Conservation (phyloP, 2,329 filamentous ascomycete genomes). For the Neurospora sp. region DNA sequence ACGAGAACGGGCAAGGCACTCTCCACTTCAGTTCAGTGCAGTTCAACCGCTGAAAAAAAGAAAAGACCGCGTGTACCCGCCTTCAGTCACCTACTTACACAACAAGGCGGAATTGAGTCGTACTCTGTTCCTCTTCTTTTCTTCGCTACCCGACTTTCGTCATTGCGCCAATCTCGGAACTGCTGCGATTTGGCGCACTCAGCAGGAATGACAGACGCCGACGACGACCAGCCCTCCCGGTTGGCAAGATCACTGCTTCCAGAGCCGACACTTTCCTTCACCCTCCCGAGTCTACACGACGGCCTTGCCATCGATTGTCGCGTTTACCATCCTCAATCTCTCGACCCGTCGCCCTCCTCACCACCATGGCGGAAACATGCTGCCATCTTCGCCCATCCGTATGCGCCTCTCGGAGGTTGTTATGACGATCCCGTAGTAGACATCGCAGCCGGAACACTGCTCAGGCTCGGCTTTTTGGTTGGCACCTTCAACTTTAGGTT, state of each 20-base stretch:
- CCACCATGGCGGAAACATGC: constrained; percentile 38
- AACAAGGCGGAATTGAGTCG: not conserved
- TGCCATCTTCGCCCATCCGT: constrained; percentile 76
- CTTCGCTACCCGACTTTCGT: not conserved
- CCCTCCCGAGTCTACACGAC: constrained; percentile 78
- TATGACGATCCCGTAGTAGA: constrained; percentile 75
- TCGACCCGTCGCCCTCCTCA: constrained; percentile 24
- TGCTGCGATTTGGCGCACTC: not conserved
- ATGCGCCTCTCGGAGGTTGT: constrained; percentile 75
- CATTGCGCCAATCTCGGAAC: not conserved
- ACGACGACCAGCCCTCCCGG: not conserved
- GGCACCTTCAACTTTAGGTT: constrained; percentile 89
- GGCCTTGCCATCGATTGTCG: constrained; percentile 67
- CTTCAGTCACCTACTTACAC: not conserved
- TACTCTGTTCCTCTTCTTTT: not conserved
- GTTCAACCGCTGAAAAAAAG: not conserved
- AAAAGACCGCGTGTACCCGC: not conserved
- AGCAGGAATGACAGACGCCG: not conserved
- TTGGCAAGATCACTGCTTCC: constrained; percentile 34
- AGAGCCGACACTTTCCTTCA: constrained; percentile 54
- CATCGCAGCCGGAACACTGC: constrained; percentile 51
- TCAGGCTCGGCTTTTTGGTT: constrained; percentile 65
- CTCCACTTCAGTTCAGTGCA: not conserved
- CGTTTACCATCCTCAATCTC: constrained; percentile 60
- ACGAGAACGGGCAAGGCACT: not conserved